Base-by-base conservation (phyloP, 2,329 filamentous ascomycete genomes). In the Microascus cirrosus region DNA sequence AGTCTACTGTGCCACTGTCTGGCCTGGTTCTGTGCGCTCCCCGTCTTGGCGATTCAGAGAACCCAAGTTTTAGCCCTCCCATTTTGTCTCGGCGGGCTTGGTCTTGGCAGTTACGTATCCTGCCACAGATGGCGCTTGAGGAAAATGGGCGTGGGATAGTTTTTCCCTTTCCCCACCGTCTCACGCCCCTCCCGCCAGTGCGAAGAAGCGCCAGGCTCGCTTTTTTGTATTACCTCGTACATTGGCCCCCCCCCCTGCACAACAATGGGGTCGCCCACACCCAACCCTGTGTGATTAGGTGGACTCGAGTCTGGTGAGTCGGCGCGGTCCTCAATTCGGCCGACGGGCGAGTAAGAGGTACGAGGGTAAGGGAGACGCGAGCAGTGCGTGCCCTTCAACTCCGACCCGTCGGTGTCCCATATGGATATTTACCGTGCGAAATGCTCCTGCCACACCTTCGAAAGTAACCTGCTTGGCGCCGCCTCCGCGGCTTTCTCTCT, bases 341-440 rank as follows among this genome's bases (percentile, higher is more conserved):
- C 45, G 20, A 13, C 20, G 45, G 22, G n/a, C 45, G 10, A 20
- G 22, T 50, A 50, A 50, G 7, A 3, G 22, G 45, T 24, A 20
- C 45, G 20, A n/a, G 11, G 42, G 18, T 8, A 50, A 8, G 22
- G 45, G n/a, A 22, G 8, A n/a, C 34, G 42, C n/a, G n/a, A n/a
- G n/a, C n/a, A n/a, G n/a, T n/a, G n/a, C n/a, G n/a, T 51, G 55
- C 55, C 11, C 45, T 56, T 42, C n/a, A 56, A 56, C 55, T 50
- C 54, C 55, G 42, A 32, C 36, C 55, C 55, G 25, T 56, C 42
- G 55, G 55, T 56, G 53, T 55, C 39, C 55, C 34, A 32, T 32
- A 32, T 4, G 28, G 39, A 51, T 48, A 56, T 50, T 12, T 42
- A 56, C 55, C 42, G 55, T 56, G 55, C 42, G 55, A 56, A 56